phyloP scores from a whole-genome alignment of 306 rosid genomes.

The Bauhinia variegata region DNA sequence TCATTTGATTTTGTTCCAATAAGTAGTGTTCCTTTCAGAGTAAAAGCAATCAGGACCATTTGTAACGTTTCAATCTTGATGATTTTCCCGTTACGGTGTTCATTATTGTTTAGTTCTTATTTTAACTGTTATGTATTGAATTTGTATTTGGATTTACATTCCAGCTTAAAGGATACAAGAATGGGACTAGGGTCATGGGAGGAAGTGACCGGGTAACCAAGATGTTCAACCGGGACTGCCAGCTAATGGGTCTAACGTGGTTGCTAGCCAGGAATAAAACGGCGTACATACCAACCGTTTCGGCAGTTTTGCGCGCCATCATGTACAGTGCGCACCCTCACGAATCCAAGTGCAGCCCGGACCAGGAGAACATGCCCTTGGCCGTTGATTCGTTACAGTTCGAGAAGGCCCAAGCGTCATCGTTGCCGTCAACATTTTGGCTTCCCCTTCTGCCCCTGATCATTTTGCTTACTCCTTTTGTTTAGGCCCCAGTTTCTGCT shows the following conservation, averaged over 20 bases:
- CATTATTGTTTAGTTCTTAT: background rate
- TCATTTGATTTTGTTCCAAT: background rate
- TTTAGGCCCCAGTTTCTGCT: constrained; percentile 30
- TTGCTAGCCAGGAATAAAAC: constrained; percentile 83
- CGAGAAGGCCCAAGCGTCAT: constrained; percentile 51
- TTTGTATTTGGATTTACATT: background rate
- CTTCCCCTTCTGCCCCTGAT: constrained; percentile 58
- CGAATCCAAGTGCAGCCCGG: constrained; percentile 88
- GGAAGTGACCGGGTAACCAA: constrained; percentile 66
- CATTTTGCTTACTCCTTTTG: constrained; percentile 32
- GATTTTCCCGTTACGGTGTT: background rate
- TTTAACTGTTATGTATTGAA: background rate
- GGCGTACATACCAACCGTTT: constrained; percentile 91
- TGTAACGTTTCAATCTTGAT: background rate
- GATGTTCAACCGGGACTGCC: constrained; percentile 91
- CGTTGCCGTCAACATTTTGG: constrained; percentile 40
- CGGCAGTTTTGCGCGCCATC: constrained; percentile 90
- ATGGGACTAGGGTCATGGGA: constrained; percentile 49
- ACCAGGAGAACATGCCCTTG: constrained; percentile 97
- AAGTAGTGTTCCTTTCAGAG: too few relatives aligned
- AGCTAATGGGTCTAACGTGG: constrained; percentile 99
- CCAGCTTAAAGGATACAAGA: constrained; percentile 65
- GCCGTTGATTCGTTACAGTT: constrained; percentile 95
- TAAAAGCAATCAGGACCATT: too few relatives aligned
- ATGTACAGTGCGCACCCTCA: constrained; percentile 90